phyloP scores from a whole-genome alignment of 257 asterid genomes.

The Solanum bulbocastanum region DNA sequence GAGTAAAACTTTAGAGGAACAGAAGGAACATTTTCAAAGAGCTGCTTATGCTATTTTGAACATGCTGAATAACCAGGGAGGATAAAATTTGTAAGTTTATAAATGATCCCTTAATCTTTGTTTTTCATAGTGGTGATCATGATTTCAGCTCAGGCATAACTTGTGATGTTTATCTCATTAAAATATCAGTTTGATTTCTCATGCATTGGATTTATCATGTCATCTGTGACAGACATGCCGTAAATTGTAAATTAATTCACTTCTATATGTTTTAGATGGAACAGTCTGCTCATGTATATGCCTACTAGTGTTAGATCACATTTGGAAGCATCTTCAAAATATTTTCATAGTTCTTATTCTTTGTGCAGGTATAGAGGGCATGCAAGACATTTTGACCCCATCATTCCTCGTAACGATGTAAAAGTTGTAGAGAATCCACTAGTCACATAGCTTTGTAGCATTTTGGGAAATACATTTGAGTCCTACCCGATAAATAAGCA shows the following conservation, averaged over 20 bases:
- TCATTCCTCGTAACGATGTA: not conserved
- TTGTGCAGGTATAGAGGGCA: not conserved
- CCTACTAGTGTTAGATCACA: not conserved
- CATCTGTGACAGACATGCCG: not conserved
- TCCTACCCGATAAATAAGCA: not conserved
- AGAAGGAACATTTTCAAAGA: constrained; percentile 62
- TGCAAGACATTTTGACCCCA: not conserved
- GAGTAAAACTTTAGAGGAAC: constrained; percentile 57
- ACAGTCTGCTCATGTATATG: not conserved
- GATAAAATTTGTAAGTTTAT: constrained; percentile 29
- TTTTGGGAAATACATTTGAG: not conserved
- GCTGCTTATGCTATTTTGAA: constrained; percentile 74
- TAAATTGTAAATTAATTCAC: not conserved
- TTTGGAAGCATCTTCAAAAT: not conserved
- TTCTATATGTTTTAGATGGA: not conserved
- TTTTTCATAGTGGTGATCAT: not conserved
- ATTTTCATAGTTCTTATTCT: not conserved
- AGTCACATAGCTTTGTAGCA: not conserved
- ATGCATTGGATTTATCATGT: not conserved
- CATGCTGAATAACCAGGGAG: constrained; percentile 45
- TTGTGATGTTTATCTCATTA: not conserved
- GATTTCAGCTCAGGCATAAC: not conserved
- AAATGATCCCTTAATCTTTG: not conserved
- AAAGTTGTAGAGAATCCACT: not conserved
- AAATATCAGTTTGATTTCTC: not conserved